Evolutionary conservation across 148 eudicot genomes (phyloP), one percentile per base, ranked within the genome.

Genomic region (Dianthus caryophyllus): DNA sequence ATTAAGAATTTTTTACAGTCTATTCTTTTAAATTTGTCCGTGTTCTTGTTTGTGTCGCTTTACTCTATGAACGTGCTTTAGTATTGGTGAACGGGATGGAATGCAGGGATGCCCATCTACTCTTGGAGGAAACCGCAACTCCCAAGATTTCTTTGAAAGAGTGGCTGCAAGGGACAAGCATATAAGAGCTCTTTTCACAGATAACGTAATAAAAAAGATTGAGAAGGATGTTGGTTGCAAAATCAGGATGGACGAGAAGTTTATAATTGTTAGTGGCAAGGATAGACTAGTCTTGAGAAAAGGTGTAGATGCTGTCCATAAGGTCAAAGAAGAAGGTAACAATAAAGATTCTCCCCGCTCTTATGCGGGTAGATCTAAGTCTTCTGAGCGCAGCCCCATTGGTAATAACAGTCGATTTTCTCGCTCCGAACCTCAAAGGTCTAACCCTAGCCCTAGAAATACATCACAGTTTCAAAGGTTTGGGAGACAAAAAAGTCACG

Each of bases 241-340:
- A 85, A 87, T 95, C 53, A 88, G 79, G 84, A 80, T 95, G 71
- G 91, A 95, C 59, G 99, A 90, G 75, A 95, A 95, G 67, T 90
- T 90, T 74, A 88, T 95, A 48, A 88, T 90, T 71, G 97, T 95
- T 71, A 91, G 96, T 85, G 99, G 97, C 53, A 95, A 90, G 80
- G 99, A 90, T 76, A 80, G 97, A 71, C 72, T 82, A 78, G 83
- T 90, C 43, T 78, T 90, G 85, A 66, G 80, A 61, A 95, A 90
- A 81, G 99, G 99, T 51, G 97, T 90, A 39, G 97, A 88, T 82
- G 90, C 96, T 62, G 99, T 95, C 67, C 96, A 87, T 78, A 90
- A 83, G 73, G 71, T 90, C 43, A 90, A 84, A 68, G 93, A 86
- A 67, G 97, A 85, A 65, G 87, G 84, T 71, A 83, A 75, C 46